Conservation (phyloP, 768 basidiomycete species). For the Agaricus bisporus region DNA sequence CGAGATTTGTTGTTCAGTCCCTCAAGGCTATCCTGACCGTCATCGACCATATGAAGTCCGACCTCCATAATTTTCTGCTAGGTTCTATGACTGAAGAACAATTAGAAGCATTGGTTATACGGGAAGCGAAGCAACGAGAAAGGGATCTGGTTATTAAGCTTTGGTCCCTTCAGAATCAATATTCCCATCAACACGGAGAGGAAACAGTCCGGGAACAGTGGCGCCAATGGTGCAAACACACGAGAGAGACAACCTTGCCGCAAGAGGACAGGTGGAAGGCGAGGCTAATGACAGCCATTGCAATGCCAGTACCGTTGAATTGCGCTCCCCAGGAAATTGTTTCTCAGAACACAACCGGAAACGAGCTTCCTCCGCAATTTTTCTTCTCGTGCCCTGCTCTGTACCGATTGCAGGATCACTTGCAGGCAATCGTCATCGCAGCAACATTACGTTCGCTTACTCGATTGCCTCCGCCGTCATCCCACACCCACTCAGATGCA, state of each 20-base stretch:
- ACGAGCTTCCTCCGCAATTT: conserved; percentile 59
- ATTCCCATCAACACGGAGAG: conserved; percentile 13
- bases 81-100: conserved; percentile 64
- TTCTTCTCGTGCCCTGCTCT: conserved; percentile 52
- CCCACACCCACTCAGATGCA: not conserved
- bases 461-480: conserved; percentile 27
- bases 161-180: conserved; percentile 28
- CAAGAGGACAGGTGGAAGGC: conserved; percentile 35
- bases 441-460: conserved; percentile 55
- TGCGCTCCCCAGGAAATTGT: conserved; percentile 22
- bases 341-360: conserved; percentile 15
- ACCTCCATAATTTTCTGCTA: conserved; percentile 58
- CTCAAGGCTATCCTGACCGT: conserved; percentile 44
- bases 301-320: conserved; percentile 29
- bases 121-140: conserved; percentile 51
- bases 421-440: conserved; percentile 65
- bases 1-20: conserved; percentile 41
- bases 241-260: not conserved
- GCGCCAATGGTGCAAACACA: conserved; percentile 23
- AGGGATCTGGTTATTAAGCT: conserved; percentile 45
- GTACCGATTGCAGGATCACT: conserved; percentile 56
- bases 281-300: conserved; percentile 41
- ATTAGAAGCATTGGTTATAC: conserved; percentile 38
- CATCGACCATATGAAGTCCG: conserved; percentile 60
- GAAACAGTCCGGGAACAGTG: conserved; percentile 26